Evolutionary conservation across 768 basidiomycete genomes (phyloP).

Genomic region (Tylopilus sp.): DNA sequence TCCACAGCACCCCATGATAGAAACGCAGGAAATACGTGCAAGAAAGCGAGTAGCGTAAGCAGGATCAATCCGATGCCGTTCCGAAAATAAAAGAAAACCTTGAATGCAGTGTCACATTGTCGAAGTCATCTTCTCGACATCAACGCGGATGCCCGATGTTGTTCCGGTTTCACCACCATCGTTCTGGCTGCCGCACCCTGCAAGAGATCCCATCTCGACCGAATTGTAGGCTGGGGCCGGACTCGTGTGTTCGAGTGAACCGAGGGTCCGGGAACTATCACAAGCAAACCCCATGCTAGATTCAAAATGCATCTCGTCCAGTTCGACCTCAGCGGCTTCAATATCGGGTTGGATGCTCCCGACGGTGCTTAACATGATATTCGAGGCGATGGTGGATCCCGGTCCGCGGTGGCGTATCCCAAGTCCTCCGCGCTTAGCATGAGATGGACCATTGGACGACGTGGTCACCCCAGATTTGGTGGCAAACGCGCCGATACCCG

Average conservation of each 20-base stretch:
- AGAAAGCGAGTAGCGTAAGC: slow-evolving; percentile 21
- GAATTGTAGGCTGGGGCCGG: slow-evolving; percentile 50
- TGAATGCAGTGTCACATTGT: slow-evolving; percentile 36
- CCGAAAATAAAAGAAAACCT: slow-evolving; percentile 18
- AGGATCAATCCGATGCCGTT: slow-evolving; percentile 27
- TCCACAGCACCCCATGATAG: slow-evolving; percentile 10
- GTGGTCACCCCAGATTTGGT: slow-evolving; percentile 49
- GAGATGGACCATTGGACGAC: slow-evolving; percentile 23
- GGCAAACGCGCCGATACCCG: slow-evolving; percentile 62
- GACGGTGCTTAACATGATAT: slow-evolving; percentile 60
- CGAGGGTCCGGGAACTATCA: slow-evolving; percentile 35
- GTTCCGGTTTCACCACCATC: slow-evolving; percentile 22
- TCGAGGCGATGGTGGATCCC: slow-evolving; percentile 55
- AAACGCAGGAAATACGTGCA: slow-evolving; percentile 15
- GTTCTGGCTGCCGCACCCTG: slow-evolving; percentile 14
- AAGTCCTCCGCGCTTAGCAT: slow-evolving; percentile 32
- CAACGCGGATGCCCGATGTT: slow-evolving; percentile 49
- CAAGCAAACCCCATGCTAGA: slow-evolving; percentile 53
- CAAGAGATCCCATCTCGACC: slow-evolving; percentile 39
- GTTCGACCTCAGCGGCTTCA: slow-evolving; percentile 52
- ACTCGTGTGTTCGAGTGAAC: slow-evolving; percentile 32
- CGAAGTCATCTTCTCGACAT: slow-evolving; percentile 58
- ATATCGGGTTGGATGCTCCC: slow-evolving; percentile 55
- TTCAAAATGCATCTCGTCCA: slow-evolving; percentile 51
- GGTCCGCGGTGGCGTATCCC: slow-evolving; percentile 49